Base-by-base conservation (phyloP, 2,329 filamentous ascomycete genomes). In the Cladosporium colombiae region DNA sequence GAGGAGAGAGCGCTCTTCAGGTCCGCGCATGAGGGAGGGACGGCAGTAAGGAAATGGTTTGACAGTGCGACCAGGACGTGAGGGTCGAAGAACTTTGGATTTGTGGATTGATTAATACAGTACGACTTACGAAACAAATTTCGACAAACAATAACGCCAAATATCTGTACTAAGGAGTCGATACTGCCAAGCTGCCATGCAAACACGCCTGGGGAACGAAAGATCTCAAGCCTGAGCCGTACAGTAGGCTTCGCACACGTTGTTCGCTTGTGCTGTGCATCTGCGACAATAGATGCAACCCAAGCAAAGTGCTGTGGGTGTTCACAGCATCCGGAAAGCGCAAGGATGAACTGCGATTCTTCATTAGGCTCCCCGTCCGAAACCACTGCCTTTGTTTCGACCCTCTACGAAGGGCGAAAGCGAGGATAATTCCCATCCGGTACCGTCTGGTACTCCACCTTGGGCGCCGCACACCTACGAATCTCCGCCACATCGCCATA, bases 1-100 rank as follows among this genome's bases (percentile, higher is more conserved):
- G 93, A 88, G 78, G 95, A 99, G 81, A 85, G 93, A 71, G 85
- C 85, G 67, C 74, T 84, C 11, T 83, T 83, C 62, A 77, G 80
- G 55, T 78, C 81, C 10, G 79, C 81, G 18, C 81, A 83, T 67
- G 81, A 83, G 59, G 81, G 81, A 64, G 79, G 77, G 40, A 80
- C 80, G 67, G 77, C 76, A 10, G 81, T 83, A 18, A 78, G 78
- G 59, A 76, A 75, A 25, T 84, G 82, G 82, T 73, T 76, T 50
- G 74, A 75, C 27, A 71, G 50, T 21, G 68, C 70, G 21, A 71
- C 70, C 50, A 66, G 68, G 44, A 59, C 62, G 10, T 69, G 44
- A 63, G 55, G 27, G 5, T n/a, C 35, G 46, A 35, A 25, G 16
- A 5, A 4, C 23, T 53, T 5, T n/a, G 11, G 6, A 11, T 0